Evolutionary conservation across 2,329 filamentous ascomycete species (phyloP).

Genomic region (Xylaria arbuscula): DNA sequence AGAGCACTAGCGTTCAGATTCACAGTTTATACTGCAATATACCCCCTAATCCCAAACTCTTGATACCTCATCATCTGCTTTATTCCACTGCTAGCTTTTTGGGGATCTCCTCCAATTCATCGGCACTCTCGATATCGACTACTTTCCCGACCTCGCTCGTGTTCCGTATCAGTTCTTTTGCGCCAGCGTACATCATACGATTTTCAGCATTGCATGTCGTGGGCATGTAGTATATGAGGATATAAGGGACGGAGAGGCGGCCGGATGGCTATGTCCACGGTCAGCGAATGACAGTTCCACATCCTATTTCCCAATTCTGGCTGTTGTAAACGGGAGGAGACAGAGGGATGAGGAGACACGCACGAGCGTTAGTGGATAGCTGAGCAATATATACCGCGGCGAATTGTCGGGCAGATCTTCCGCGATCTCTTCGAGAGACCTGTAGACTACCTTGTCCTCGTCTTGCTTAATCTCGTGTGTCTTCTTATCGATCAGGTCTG

Average conservation of each 20-base stretch:
- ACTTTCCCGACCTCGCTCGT: slow-evolving; percentile 90
- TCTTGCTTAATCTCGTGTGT: slow-evolving; percentile 90
- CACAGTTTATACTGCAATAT: slow-evolving; percentile 10
- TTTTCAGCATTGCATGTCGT: slow-evolving; percentile 88
- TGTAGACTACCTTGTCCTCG: slow-evolving; percentile 81
- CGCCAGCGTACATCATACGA: slow-evolving; percentile 94
- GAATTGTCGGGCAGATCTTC: slow-evolving; percentile 94
- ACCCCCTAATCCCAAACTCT: not conserved
- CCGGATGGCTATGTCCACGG: slow-evolving; percentile 70
- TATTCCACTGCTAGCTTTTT: slow-evolving; percentile 63
- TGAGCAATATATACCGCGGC: slow-evolving; percentile 88
- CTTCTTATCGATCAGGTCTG: slow-evolving; percentile 90
- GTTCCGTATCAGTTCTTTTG: slow-evolving; percentile 94
- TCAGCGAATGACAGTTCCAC: slow-evolving; percentile 12
- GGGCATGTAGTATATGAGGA: slow-evolving; percentile 93
- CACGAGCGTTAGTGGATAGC: slow-evolving; percentile 90
- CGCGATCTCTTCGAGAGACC: slow-evolving; percentile 79
- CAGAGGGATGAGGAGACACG: slow-evolving; percentile 49
- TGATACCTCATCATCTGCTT: not conserved
- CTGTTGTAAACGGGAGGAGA: not conserved
- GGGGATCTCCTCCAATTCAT: slow-evolving; percentile 87
- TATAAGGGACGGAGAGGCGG: slow-evolving; percentile 88
- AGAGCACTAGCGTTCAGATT: slow-evolving; percentile 2
- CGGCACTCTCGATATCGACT: slow-evolving; percentile 82
- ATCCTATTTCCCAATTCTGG: not conserved